Evolutionary conservation across 129 eudicot genomes (phyloP).

Genomic region (Chrysanthemum makinoi): DNA sequence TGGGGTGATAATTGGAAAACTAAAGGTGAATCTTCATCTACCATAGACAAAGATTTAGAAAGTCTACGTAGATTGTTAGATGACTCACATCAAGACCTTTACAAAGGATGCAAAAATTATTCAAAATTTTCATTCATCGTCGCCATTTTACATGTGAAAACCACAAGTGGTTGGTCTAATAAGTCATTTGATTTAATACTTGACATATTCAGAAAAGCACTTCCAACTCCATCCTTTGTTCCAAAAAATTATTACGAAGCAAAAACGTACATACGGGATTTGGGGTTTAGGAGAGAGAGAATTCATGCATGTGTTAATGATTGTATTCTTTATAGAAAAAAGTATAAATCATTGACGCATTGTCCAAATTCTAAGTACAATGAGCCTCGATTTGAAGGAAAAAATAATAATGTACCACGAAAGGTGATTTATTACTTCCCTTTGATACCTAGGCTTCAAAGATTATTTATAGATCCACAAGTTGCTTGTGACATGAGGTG

Average conservation of each 20-base stretch:
- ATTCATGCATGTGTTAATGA: not conserved
- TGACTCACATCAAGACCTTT: not conserved
- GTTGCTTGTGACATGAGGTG: not conserved
- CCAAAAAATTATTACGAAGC: not conserved
- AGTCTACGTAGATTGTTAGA: not conserved
- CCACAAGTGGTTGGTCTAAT: not conserved
- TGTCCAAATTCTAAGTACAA: not conserved
- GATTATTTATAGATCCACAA: not conserved
- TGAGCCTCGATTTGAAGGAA: not conserved
- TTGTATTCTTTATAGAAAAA: not conserved
- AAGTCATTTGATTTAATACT: not conserved
- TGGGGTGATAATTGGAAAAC: constrained; percentile 8
- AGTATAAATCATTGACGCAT: not conserved
- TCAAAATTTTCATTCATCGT: not conserved
- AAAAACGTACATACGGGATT: not conserved
- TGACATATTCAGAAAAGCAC: not conserved
- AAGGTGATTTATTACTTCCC: not conserved
- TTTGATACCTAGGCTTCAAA: not conserved
- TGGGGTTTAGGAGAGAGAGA: not conserved
- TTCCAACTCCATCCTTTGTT: not conserved
- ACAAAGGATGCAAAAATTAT: not conserved
- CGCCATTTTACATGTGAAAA: not conserved
- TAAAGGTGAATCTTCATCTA: not conserved
- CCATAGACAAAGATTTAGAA: too few relatives aligned
- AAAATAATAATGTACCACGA: not conserved